Evolutionary conservation across 495 filamentous ascomycete species (phyloP), one percentile per base, ranked within the genome.

Genomic region (Neurospora intermedia): DNA sequence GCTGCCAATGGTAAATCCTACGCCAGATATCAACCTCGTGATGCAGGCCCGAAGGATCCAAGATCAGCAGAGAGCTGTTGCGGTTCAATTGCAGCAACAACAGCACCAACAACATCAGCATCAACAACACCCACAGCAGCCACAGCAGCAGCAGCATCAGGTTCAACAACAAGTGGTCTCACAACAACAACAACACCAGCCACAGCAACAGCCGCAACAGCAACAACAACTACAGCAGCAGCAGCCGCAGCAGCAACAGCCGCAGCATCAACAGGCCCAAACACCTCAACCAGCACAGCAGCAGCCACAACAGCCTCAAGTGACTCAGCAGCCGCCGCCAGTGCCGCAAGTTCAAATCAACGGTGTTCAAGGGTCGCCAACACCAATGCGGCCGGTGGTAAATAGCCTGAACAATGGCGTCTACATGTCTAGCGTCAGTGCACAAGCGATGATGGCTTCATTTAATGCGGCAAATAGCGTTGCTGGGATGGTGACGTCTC

Each of bases 1-100:
- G 16, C 83, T 92, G 76, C 86, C 88, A 7, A 91, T 94, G 81
- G 89, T 87, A 13, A 89, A 86, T 72, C 72, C 87, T n/a, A 88
- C 91, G 79, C 83, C 85, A 31, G 89, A 92, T 69, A 80, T 87
- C 45, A 82, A 83, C 71, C 78, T 87, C 69, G 82, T 87, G 73
- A 76, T 87, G 74, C 86, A 86, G 72, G 87, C 86, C 48, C 87
- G 89, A 73, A 88, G 89, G 71, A 90, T 89, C 13, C 84, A 89
- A 69, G 82, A 90, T 76, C 89, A 91, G 78, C 90, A 91, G 73
- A 86, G 88, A 43, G 88, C 87, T 39, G 74, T 70, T 69, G 82
- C 82, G 5, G 82, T 85, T 3, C 81, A 84, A 71, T 80, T 83
- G 54, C 81, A 84, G 43, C 78, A 78, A 39, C 82, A 81, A 70